These are phyloP conservation scores for Hamigera avellanea DNA, from an alignment of 495 filamentous ascomycete genomes.

Conservation along the genomic window DNA sequence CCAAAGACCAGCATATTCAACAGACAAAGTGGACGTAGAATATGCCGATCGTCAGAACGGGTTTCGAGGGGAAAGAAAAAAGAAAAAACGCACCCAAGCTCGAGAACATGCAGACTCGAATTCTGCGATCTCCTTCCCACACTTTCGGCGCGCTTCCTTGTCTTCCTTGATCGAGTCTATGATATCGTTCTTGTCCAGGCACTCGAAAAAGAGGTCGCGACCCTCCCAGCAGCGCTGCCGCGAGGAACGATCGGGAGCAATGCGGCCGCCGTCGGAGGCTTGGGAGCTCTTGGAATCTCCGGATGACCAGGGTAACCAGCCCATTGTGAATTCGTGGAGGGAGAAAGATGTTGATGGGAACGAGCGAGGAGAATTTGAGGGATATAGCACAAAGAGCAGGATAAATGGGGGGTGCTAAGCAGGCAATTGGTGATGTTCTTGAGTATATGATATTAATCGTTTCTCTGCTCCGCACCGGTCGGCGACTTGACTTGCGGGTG, in stretches of 20 bases:
- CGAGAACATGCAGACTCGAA: constrained; percentile 68
- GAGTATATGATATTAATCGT: too few relatives aligned
- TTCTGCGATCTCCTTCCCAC: constrained; percentile 48
- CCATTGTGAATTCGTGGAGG: constrained; percentile 24
- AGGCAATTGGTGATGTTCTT: too few relatives aligned
- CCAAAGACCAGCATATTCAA: too few relatives aligned
- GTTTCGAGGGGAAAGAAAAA: constrained; percentile 2
- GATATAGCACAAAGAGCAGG: too few relatives aligned
- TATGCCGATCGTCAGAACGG: neutral
- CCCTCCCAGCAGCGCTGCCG: constrained; percentile 77
- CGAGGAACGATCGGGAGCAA: constrained; percentile 66
- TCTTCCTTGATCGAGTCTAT: constrained; percentile 72
- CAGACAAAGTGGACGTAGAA: too few relatives aligned
- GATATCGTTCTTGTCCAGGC: constrained; percentile 70
- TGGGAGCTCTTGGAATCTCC: constrained; percentile 27
- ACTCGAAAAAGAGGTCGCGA: constrained; percentile 75
- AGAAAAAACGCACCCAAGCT: constrained; percentile 58
- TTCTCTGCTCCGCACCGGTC: too few relatives aligned
- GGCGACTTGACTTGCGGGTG: too few relatives aligned
- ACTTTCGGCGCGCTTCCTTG: constrained; percentile 50
- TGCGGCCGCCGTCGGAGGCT: constrained; percentile 49
- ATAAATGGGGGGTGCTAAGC: too few relatives aligned
- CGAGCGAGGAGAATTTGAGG: neutral
- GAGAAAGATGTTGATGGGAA: neutral
- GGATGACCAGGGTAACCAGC: constrained; percentile 32